Evolutionary conservation across 805 yeast genomes (phyloP).

Genomic region (Barnettozyma sp.): DNA sequence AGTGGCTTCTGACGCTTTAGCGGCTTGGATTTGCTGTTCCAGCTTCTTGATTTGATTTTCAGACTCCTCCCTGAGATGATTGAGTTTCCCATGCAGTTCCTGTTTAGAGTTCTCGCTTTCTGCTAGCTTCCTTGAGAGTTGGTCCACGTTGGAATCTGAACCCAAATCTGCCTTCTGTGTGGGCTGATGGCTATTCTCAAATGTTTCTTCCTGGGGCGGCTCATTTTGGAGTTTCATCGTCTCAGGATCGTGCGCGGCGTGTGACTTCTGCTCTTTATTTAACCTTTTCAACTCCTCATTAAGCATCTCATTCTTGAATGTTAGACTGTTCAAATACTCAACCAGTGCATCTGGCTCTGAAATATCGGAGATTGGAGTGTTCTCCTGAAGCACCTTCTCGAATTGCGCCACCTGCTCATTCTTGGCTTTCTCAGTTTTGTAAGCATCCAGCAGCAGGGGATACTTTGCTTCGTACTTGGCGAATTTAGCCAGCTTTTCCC

Average conservation of each 20-base stretch:
- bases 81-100: background rate
- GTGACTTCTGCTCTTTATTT: conserved; percentile 11
- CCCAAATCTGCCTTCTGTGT: no score
- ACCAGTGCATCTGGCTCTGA: conserved; percentile 64
- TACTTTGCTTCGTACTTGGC: conserved; percentile 86
- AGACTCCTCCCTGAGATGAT: background rate
- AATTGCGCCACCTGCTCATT: conserved; percentile 51
- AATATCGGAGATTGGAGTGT: conserved; percentile 74
- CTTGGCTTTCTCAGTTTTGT: conserved; percentile 70
- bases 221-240: conserved; percentile 11
- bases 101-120: background rate
- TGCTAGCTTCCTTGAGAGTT: conserved; percentile 2
- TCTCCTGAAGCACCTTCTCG: conserved; percentile 66
- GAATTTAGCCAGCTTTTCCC: conserved; percentile 62
- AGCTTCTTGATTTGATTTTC: conserved; percentile 12
- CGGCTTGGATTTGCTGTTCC: background rate
- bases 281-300: conserved; percentile 55
- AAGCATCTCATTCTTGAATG: conserved; percentile 52
- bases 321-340: conserved; percentile 60
- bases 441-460: conserved; percentile 79
- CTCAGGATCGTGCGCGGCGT: conserved; percentile 1
- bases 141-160: no score
- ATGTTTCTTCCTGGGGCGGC: no score
- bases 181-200: no score
- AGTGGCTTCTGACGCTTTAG: conserved; percentile 3